Percentiles rank a stretch among this genome's conserved stretches.
Conservation (phyloP, 2,329 filamentous ascomycete species). For the Fusarium sp. region DNA sequence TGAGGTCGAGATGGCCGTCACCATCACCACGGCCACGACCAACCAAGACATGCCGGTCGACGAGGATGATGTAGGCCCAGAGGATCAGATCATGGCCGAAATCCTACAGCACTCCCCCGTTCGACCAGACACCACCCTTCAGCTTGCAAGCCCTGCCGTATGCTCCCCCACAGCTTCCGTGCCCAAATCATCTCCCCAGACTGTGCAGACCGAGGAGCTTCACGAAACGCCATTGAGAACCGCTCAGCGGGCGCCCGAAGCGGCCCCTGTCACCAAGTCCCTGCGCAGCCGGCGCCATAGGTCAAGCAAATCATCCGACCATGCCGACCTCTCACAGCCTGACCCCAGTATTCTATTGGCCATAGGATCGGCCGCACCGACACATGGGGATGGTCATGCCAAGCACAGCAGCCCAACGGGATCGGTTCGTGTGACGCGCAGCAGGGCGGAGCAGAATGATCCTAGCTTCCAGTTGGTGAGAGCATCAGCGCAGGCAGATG, state of each 20-base stretch:
- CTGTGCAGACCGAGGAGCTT: constrained; percentile 17
- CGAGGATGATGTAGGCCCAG: constrained; percentile 40
- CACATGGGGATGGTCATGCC: constrained; percentile 20
- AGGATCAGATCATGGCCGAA: constrained; percentile 48
- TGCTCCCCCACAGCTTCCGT: constrained; percentile 23
- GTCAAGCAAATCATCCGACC: constrained; percentile 39
- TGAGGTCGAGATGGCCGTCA: constrained; percentile 32
- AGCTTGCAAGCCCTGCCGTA: constrained; percentile 17
- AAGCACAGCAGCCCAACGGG: constrained; percentile 32
- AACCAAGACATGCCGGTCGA: constrained; percentile 20
- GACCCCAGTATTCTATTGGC: constrained; percentile 49
- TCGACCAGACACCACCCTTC: constrained; percentile 9
- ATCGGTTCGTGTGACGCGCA: constrained; percentile 45
- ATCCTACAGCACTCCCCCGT: constrained; percentile 44
- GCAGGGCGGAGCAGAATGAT: constrained; percentile 39
- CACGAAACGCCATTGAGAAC: constrained; percentile 21
- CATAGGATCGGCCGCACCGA: constrained; percentile 29
- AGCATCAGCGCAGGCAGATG: constrained; percentile 30
- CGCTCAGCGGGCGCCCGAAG: constrained; percentile 35
- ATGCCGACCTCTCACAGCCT: constrained; percentile 29
- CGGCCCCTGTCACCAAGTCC: constrained; percentile 45
- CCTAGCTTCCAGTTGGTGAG: constrained; percentile 41
- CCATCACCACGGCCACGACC: constrained; percentile 7
- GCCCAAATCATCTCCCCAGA: constrained; percentile 14
- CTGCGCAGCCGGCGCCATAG: constrained; percentile 47